phyloP scores from a whole-genome alignment of 768 basidiomycete species.

The Pisolithus albus region DNA sequence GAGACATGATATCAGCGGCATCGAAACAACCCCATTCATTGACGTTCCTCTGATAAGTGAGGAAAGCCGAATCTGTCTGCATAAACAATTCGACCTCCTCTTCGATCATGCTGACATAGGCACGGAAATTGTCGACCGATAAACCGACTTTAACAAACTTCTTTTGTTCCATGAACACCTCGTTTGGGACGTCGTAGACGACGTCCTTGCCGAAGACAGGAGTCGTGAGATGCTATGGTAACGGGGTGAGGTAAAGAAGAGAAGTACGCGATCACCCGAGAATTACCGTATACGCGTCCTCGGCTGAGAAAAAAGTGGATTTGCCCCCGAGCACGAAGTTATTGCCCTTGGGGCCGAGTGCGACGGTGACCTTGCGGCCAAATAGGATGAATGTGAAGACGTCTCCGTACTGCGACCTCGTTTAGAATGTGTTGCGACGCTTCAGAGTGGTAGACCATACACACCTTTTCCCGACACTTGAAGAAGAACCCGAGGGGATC shows the following conservation, averaged over 20 bases:
- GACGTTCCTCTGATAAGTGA: slow-evolving; percentile 52
- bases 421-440: not conserved
- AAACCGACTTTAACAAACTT: slow-evolving; percentile 96
- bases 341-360: slow-evolving; percentile 85
- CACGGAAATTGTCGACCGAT: slow-evolving; percentile 82
- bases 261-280: not conserved
- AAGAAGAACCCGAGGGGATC: slow-evolving; percentile 90
- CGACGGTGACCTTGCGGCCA: slow-evolving; percentile 86
- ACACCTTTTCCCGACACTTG: slow-evolving; percentile 68
- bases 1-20: slow-evolving; percentile 62
- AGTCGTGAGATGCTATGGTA: slow-evolving; percentile 72
- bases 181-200: slow-evolving; percentile 95
- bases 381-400: slow-evolving; percentile 95
- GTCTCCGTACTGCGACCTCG: slow-evolving; percentile 69
- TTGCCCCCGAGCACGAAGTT: slow-evolving; percentile 95
- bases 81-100: slow-evolving; percentile 72
- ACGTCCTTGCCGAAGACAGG: slow-evolving; percentile 97
- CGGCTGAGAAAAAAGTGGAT: slow-evolving; percentile 85
- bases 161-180: slow-evolving; percentile 98
- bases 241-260: slow-evolving; percentile 1
- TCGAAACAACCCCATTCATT: slow-evolving; percentile 80
- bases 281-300: slow-evolving; percentile 89
- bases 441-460: slow-evolving; percentile 5
- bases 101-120: slow-evolving; percentile 76
- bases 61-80: slow-evolving; percentile 56